Conservation (phyloP, 176 grass and related monocot genomes). For the Pharus latifolius region DNA sequence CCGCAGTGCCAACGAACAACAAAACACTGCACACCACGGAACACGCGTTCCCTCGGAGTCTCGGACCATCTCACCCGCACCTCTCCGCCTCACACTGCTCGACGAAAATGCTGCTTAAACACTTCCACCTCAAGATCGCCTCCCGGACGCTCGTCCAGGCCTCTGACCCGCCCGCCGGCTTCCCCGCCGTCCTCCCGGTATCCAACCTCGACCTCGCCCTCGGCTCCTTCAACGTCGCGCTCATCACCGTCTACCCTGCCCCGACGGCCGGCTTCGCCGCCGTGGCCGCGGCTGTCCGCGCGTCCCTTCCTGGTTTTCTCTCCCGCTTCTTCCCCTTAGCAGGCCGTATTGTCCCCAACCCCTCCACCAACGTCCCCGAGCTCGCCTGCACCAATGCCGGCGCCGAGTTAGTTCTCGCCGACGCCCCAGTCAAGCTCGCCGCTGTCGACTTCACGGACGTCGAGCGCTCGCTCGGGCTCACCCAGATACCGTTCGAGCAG, state of each 20-base stretch:
- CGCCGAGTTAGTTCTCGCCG: constrained; percentile 57
- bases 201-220: constrained; percentile 56
- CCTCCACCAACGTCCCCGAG: constrained; percentile 13
- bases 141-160: constrained; percentile 22
- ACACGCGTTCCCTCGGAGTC: no score
- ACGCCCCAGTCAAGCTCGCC: background rate
- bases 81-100: no score
- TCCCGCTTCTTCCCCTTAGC: constrained; percentile 42
- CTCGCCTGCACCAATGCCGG: constrained; percentile 45
- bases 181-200: constrained; percentile 13
- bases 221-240: constrained; percentile 36
- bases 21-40: no score
- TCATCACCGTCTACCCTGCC: constrained; percentile 24
- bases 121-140: constrained; percentile 1
- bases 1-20: no score
- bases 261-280: constrained; percentile 9
- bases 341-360: constrained; percentile 11
- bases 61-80: no score
- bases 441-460: constrained; percentile 44
- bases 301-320: constrained; percentile 29
- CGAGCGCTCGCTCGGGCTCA: constrained; percentile 16
- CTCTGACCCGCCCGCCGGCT: constrained; percentile 9
- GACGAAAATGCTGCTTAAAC: background rate
- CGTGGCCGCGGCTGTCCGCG: background rate
- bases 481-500: constrained; percentile 29